Base-by-base conservation (phyloP, 2,329 filamentous ascomycete species). In the Aureobasidium uvarum region DNA sequence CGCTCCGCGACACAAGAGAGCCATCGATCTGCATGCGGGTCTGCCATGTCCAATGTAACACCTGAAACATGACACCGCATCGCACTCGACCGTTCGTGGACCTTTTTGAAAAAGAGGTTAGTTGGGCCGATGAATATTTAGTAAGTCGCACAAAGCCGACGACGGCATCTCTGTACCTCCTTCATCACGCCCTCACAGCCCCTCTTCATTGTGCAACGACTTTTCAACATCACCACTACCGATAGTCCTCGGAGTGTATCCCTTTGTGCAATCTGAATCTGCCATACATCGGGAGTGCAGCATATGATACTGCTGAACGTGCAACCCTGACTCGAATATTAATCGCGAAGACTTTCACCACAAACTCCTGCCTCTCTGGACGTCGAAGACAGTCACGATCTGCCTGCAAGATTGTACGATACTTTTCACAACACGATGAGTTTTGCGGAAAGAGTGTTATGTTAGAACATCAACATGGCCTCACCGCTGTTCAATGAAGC, bases 51-150 rank as follows among this genome's bases (percentile, higher is more conserved):
- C 20, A 62, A 39, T 50, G 58, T 62, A 31, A 62, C 33, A 36
- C 33, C 43, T 62, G 45, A 62, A 50, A 62, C 58, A 41, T 62
- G 58, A 62, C 58, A 62, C 58, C 31, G 58, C 58, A 62, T 45
- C 13, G 25, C 28, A 23, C 16, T 45, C 38, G 20, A 45, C 54
- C 25, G 23, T 58, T 31, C 4, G 39, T 45, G 39, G 2, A 43
- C 18, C 8, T 20, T 25, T 25, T 58, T 58, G n/a, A 16, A n/a
- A 58, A 16, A 45, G 25, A 43, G 54, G 7, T 43, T 58, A 14
- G 11, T 7, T 39, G 14, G 39, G 10, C 23, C 14, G 23, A 31
- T 38, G 36, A 20, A 20, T 58, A 45, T 45, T 28, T 6, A 31
- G 16, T 31, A 16, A 55, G n/a, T 41, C 33, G 51, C 23, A 55